Evolutionary conservation across 768 basidiomycete genomes (phyloP).

Genomic region (Lactarius tabidus): DNA sequence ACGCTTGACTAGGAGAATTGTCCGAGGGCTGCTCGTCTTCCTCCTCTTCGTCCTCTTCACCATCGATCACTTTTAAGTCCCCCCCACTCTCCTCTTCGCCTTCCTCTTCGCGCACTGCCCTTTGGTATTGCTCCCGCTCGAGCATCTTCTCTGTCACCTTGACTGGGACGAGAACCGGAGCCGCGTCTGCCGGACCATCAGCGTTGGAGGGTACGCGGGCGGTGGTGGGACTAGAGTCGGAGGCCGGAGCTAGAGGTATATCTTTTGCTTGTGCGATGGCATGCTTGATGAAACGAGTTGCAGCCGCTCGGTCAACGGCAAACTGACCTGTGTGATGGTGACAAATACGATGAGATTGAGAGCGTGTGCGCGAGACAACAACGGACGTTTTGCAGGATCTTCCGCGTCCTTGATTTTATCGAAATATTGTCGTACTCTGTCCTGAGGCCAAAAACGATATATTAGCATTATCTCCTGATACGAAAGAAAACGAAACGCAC

Average conservation of each 20-base stretch:
- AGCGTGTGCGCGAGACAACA: neutral
- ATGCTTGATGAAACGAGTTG: conserved; percentile 78
- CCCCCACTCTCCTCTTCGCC: conserved; percentile 36
- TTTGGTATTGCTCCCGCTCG: conserved; percentile 62
- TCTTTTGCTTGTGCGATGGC: conserved; percentile 63
- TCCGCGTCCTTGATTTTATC: conserved; percentile 77
- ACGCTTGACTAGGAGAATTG: conserved; percentile 3
- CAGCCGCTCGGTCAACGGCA: conserved; percentile 73
- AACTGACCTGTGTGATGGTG: conserved; percentile 33
- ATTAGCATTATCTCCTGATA: neutral
- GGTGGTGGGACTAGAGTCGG: conserved; percentile 23
- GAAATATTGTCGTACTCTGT: conserved; percentile 76
- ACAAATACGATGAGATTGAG: neutral
- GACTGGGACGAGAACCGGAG: conserved; percentile 41
- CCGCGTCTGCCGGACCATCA: conserved; percentile 13
- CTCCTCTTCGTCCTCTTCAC: conserved; percentile 34
- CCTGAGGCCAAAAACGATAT: conserved; percentile 40
- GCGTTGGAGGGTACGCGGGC: conserved; percentile 23
- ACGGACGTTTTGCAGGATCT: conserved; percentile 56
- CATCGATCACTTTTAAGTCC: conserved; percentile 38
- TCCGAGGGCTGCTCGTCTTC: neutral
- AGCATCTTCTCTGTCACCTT: conserved; percentile 71
- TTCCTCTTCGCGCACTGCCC: conserved; percentile 43
- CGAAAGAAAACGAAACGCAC: conserved; percentile 34
- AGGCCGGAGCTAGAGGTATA: conserved; percentile 2